These are phyloP conservation scores for Nyctanthes arbortristis DNA, from an alignment of 257 asterid species.

Conservation along the genomic window DNA sequence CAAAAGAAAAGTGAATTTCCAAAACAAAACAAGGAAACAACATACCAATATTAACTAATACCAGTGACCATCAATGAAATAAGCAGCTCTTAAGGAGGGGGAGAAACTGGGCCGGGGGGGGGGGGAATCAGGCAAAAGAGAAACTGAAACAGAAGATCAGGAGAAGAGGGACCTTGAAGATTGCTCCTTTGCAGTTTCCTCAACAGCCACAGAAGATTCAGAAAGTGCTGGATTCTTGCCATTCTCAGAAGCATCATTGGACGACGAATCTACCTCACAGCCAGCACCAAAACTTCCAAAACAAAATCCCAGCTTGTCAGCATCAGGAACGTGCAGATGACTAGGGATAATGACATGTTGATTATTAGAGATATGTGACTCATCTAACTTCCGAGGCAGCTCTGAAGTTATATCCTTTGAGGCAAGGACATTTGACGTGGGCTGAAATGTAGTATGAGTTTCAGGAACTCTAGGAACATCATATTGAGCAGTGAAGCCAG, in stretches of 20 bases:
- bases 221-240: slow-evolving; percentile 43
- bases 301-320: slow-evolving; percentile 82
- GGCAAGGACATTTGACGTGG: slow-evolving; percentile 35
- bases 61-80: background rate
- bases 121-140: slow-evolving; percentile 6
- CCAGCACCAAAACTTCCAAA: slow-evolving; percentile 92
- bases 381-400: slow-evolving; percentile 67
- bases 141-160: slow-evolving; percentile 13
- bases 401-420: slow-evolving; percentile 55
- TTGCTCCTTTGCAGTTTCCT: slow-evolving; percentile 60
- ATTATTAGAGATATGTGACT: slow-evolving; percentile 54
- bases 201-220: slow-evolving; percentile 56
- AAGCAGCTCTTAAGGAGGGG: background rate
- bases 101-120: too few relatives aligned
- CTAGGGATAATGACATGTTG: slow-evolving; percentile 81
- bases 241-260: slow-evolving; percentile 40
- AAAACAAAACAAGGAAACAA: background rate
- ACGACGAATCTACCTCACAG: slow-evolving; percentile 53
- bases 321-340: slow-evolving; percentile 85
- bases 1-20: background rate
- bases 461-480: slow-evolving; percentile 46
- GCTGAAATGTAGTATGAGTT: slow-evolving; percentile 38
- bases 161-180: slow-evolving; percentile 56
- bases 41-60: background rate
- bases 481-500: slow-evolving; percentile 38